phyloP scores from a whole-genome alignment of 805 yeast species.

The Pichia ethanolica region DNA sequence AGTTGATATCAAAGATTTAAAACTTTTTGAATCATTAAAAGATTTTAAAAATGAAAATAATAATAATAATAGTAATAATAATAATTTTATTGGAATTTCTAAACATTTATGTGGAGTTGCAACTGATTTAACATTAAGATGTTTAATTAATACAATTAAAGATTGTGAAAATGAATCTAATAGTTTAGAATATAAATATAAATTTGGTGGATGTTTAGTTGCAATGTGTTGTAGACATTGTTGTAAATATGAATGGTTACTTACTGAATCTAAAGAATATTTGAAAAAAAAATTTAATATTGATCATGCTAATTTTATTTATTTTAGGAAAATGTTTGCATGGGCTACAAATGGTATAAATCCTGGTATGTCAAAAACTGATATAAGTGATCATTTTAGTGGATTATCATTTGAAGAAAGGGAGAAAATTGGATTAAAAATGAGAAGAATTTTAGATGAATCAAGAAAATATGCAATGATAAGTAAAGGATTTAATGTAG shows the following conservation, averaged over 20 bases:
- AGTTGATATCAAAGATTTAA: conserved; percentile 74
- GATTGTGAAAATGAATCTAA: conserved; percentile 7
- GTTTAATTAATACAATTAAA: conserved; percentile 33
- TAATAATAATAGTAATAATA: background rate
- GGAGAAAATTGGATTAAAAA: conserved; percentile 53
- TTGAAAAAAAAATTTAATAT: conserved; percentile 29
- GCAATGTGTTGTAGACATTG: conserved; percentile 94
- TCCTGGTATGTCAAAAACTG: conserved; percentile 32
- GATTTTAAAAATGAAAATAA: conserved; percentile 11
- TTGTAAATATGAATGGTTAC: conserved; percentile 53
- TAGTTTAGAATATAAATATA: background rate
- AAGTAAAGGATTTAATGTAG: conserved; percentile 33
- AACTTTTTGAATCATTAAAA: conserved; percentile 39
- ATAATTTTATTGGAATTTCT: conserved; percentile 54
- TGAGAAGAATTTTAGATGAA: conserved; percentile 69
- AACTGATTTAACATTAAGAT: conserved; percentile 73
- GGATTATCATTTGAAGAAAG: conserved; percentile 42
- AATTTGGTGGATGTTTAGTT: conserved; percentile 52
- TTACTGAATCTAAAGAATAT: conserved; percentile 39
- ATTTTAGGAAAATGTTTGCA: conserved; percentile 58
- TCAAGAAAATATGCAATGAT: conserved; percentile 50
- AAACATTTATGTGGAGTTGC: conserved; percentile 94
- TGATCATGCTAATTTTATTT: conserved; percentile 24
- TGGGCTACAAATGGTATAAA: conserved; percentile 82
- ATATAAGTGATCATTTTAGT: conserved; percentile 37